Evolutionary conservation across 768 basidiomycete species (phyloP).

Genomic region (Amanita molliuscula): DNA sequence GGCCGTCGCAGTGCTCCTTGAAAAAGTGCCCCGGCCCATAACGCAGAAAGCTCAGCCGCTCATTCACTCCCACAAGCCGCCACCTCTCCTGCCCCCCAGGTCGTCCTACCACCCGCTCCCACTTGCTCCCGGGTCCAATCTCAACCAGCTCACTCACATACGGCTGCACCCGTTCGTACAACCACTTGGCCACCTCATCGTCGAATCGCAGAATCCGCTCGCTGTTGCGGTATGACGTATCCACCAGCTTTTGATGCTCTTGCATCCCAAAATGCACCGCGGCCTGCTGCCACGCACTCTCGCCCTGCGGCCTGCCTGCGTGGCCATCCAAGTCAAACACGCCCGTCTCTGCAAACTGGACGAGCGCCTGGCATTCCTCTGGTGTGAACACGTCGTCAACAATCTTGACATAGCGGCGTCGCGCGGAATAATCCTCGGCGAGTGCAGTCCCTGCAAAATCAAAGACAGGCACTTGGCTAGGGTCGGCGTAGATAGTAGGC

Average conservation of each 20-base stretch:
- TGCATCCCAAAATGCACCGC: conserved; percentile 6
- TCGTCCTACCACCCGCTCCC: conserved; percentile 21
- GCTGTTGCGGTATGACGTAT: conserved; percentile 29
- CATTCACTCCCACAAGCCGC: conserved; percentile 29
- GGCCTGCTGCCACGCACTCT: conserved; percentile 12
- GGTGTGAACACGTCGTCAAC: conserved; percentile 30
- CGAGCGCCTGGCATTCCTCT: conserved; percentile 29
- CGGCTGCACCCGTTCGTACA: conserved; percentile 27
- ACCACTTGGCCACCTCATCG: conserved; percentile 18
- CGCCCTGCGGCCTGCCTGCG: conserved; percentile 22
- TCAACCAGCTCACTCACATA: conserved; percentile 26
- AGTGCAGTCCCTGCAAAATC: conserved; percentile 30
- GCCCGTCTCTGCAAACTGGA: conserved; percentile 24
- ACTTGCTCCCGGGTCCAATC: conserved; percentile 20
- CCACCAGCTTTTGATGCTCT: conserved; percentile 19
- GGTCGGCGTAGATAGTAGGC: background rate
- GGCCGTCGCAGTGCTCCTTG: conserved; percentile 28
- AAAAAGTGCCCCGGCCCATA: conserved; percentile 36
- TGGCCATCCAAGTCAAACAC: conserved; percentile 17
- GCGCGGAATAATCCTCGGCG: conserved; percentile 19
- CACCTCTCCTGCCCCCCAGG: conserved; percentile 18
- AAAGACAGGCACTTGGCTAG: conserved; percentile 9
- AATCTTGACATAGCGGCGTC: conserved; percentile 26
- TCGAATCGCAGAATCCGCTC: conserved; percentile 29
- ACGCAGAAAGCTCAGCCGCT: conserved; percentile 32